A percentile compares a stretch with the other conserved stretches of the same genome.
phyloP scores from a whole-genome alignment of 345 rosid species.

The Hibiscus tridactylites region DNA sequence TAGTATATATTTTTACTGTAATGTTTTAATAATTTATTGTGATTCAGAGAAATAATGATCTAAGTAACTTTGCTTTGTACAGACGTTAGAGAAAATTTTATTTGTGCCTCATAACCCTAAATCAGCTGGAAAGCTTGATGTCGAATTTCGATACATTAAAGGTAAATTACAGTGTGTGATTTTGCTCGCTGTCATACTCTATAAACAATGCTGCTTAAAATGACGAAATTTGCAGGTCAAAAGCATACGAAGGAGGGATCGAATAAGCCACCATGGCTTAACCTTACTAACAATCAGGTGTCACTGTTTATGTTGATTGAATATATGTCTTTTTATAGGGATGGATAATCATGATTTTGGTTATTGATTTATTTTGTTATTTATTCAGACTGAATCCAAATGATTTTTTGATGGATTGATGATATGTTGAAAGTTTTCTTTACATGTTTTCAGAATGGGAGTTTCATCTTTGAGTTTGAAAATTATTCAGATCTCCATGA shows the following conservation, averaged over 20 bases:
- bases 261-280: conserved; percentile 81
- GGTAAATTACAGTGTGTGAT: conserved; percentile 27
- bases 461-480: conserved; percentile 80
- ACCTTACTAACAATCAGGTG: conserved; percentile 71
- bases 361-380: background rate
- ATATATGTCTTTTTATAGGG: background rate
- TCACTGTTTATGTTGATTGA: background rate
- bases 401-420: background rate
- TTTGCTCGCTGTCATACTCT: background rate
- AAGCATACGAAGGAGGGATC: conserved; percentile 76
- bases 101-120: conserved; percentile 60
- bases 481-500: conserved; percentile 63
- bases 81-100: conserved; percentile 56
- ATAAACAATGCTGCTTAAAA: background rate
- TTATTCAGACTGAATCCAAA: background rate
- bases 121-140: conserved; percentile 59
- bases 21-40: background rate
- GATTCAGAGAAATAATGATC: background rate
- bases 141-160: conserved; percentile 55
- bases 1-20: background rate
- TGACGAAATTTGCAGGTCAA: conserved; percentile 38
- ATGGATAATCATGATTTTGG: background rate
- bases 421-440: background rate
- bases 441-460: conserved; percentile 42
- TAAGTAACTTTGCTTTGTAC: conserved; percentile 1